These are phyloP conservation scores for Argentina anserina DNA, from an alignment of 306 rosid genomes.

Conservation along the genomic window DNA sequence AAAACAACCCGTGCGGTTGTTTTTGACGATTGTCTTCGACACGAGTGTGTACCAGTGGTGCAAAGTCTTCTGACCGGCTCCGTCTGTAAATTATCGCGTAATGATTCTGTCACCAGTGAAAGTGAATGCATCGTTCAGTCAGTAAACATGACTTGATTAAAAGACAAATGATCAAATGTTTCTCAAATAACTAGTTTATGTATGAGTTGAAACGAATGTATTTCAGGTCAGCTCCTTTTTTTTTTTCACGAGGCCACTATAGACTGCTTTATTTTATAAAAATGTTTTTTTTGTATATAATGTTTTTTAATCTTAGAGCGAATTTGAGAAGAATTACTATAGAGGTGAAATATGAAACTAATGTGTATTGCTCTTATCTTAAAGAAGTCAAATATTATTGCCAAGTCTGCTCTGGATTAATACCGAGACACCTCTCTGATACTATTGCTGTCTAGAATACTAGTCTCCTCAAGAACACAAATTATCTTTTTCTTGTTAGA, in stretches of 20 bases:
- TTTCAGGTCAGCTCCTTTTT: neutral
- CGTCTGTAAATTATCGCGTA: conserved; percentile 53
- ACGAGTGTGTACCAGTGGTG: conserved; percentile 41
- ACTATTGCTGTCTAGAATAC: neutral
- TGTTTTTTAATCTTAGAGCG: no score
- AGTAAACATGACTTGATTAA: conserved; percentile 34
- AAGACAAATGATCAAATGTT: conserved; percentile 34
- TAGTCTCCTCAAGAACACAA: neutral
- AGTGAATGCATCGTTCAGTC: conserved; percentile 73
- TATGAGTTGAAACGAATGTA: neutral
- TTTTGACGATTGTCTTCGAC: conserved; percentile 52
- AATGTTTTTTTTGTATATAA: no score
- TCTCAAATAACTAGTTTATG: neutral
- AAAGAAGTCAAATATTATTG: no score
- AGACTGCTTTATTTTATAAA: neutral
- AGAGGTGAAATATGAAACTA: no score
- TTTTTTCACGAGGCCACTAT: neutral
- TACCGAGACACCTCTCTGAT: neutral
- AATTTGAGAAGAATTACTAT: no score
- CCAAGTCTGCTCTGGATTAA: neutral
- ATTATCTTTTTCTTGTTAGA: neutral
- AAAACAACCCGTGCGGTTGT: conserved; percentile 54
- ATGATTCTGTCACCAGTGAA: conserved; percentile 49
- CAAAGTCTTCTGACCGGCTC: conserved; percentile 52
- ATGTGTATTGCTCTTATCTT: no score